These are phyloP conservation scores for Populus simonii DNA, from an alignment of 345 rosid genomes.

Conservation along the genomic window DNA sequence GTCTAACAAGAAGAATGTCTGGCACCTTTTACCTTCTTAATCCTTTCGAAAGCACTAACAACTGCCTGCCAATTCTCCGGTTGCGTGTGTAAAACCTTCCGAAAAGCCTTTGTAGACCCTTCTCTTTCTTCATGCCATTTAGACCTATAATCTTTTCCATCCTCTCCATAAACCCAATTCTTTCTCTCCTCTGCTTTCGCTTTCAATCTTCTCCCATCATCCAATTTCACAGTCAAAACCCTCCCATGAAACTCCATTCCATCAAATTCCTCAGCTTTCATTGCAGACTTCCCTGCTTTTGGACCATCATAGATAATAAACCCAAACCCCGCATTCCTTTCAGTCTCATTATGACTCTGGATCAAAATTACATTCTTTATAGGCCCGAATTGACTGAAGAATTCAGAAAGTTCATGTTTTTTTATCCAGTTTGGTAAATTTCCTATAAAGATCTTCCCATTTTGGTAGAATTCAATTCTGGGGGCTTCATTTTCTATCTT, in stretches of 20 bases:
- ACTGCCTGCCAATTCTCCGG: slow-evolving; percentile 96
- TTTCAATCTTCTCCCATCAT: slow-evolving; percentile 77
- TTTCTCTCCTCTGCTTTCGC: slow-evolving; percentile 56
- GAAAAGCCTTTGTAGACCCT: slow-evolving; percentile 42
- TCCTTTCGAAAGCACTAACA: slow-evolving; percentile 70
- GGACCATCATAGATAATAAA: slow-evolving; percentile 62
- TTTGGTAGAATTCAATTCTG: slow-evolving; percentile 48
- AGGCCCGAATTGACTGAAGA: slow-evolving; percentile 87
- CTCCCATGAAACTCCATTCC: slow-evolving; percentile 92
- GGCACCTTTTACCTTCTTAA: slow-evolving; percentile 57
- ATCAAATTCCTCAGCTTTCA: slow-evolving; percentile 84
- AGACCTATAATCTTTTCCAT: slow-evolving; percentile 51
- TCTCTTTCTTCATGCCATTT: slow-evolving; percentile 91
- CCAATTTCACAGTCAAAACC: slow-evolving; percentile 81
- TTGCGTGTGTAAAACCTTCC: slow-evolving; percentile 57
- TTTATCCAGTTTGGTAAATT: slow-evolving; percentile 85
- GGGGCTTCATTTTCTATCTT: slow-evolving; percentile 10
- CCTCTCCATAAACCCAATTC: slow-evolving; percentile 57
- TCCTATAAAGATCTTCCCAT: slow-evolving; percentile 83
- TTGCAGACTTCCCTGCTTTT: slow-evolving; percentile 53
- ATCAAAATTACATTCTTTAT: slow-evolving; percentile 64
- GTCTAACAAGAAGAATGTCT: not conserved
- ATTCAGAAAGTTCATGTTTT: slow-evolving; percentile 61
- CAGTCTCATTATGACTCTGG: slow-evolving; percentile 57
- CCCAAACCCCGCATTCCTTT: slow-evolving; percentile 83